Evolutionary conservation across 768 basidiomycete genomes (phyloP), one percentile per base, ranked within the genome.

Genomic region (Amanita subjunquillea): DNA sequence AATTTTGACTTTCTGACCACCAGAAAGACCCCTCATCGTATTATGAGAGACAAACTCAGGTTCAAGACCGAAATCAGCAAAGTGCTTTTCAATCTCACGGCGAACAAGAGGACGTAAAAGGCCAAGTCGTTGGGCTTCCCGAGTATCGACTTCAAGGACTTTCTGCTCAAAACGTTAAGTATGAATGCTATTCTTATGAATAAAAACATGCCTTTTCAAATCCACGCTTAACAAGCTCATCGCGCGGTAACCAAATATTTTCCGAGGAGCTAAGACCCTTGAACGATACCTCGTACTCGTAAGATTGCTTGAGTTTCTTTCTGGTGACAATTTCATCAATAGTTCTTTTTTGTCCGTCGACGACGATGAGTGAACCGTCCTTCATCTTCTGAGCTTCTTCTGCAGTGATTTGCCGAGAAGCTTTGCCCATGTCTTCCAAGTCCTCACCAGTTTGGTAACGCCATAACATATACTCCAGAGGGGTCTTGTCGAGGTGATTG

Each of bases 361-460:
- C 76, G 60, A 95, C 71, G 60, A 93, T 77, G 60, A 82, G 68
- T 6, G 83, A 78, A 27, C 94, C 94, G 62, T 97, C 94, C 78
- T 94, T 90, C 94, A 97, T 97, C 83, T 92, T 95, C 75, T 89
- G 69, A 56, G 74, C 71, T 70, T 97, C 94, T 67, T 88, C 92
- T 51, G 86, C 91, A 56, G 79, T 74, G 68, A 97, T 89, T 70
- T 85, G 77, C 59, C 91, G 87, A 69, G 70, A 83, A 54, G 90
- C 92, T 81, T 96, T 97, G 72, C 72, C 73, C 82, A 97, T 80
- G 76, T 96, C 94, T 74, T 97, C 94, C 67, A 96, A 72, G 77
- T 97, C 94, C 71, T 97, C 94, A 69, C 94, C 94, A 54, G 94
- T 97, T 80, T 97, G 94, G 83, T 96, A 97, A 73, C 94, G 93